Evolutionary conservation across 208 protist genomes (phyloP), one percentile per base, ranked within the genome.

Genomic region (Trypanosoma scelopori): DNA sequence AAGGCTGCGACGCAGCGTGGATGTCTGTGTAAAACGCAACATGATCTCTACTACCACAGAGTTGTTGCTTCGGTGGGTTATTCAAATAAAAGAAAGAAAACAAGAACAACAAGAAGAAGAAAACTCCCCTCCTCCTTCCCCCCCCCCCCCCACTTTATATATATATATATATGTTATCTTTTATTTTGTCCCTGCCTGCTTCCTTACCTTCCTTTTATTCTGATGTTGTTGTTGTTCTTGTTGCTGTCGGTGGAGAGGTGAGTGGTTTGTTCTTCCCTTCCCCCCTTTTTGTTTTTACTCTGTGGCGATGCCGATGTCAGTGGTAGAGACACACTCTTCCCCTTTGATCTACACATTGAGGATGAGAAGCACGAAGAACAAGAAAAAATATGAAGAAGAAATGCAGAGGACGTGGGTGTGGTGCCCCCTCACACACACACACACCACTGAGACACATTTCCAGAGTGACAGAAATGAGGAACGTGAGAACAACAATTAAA

Each of bases 21-120:
- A 49, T 25, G 50, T 11, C 47, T 15, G 11, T 2, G 63, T 58
- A 41, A 45, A 68, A 59, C 55, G 64, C 23, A 63, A 67, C 60
- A 65, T 68, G 27, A 18, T 39, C 27, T 35, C 32, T 6, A 41
- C 18, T 47, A 35, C 35, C 35, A 12, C 27, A 9, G 4, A 35
- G 35, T 37, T 28, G 35, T n/a, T 32, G 27, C 12, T 47, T 22
- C 43, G n/a, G 16, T 23, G 43, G 12, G 4, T 35, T 16, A 53
- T 22, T 6, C 28, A 53, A 28, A n/a, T n/a, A 53, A 35, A 15
- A 28, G n/a, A 53, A 53, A 35, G 28, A 53, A 48, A 25, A 48
- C 45, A 48, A 2, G 20, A 3, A 5, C 45, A 18, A 48, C 45
- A 48, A 2, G 20, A 3, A 5, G 6, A 18, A 37, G 32, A 37